Conservation (phyloP, 2,329 filamentous ascomycete species). For the Zalaria obscura region DNA sequence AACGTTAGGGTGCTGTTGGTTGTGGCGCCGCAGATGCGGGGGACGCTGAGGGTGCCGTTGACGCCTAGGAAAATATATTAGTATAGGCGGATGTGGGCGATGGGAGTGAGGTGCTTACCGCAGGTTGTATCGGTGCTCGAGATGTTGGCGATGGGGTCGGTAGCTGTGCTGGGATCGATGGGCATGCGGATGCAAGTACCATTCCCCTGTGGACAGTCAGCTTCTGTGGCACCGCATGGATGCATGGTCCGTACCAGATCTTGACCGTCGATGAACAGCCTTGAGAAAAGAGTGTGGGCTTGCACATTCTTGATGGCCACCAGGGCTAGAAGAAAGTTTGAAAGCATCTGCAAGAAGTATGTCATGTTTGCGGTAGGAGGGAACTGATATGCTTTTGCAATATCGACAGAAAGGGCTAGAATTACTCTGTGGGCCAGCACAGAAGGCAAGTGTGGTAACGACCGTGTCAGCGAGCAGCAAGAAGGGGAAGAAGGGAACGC, state of each 20-base stretch:
- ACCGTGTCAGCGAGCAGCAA: no score
- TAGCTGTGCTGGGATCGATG: constrained; percentile 35
- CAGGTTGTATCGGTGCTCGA: constrained; percentile 50
- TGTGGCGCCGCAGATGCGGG: constrained; percentile 30
- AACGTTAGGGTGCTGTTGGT: constrained; percentile 48
- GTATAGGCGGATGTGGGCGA: background rate
- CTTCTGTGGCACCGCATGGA: background rate
- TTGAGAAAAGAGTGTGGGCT: constrained; percentile 48
- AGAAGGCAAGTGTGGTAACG: background rate
- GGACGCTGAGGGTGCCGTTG: constrained; percentile 32
- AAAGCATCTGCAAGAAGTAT: no score
- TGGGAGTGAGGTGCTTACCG: constrained; percentile 33
- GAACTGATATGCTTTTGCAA: background rate
- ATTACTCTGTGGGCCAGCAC: background rate
- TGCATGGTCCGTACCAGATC: constrained; percentile 22
- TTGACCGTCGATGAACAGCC: constrained; percentile 45
- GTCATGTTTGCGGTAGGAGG: constrained; percentile 4
- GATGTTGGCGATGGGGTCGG: constrained; percentile 43
- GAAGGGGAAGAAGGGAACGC: no score
- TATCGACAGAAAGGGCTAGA: background rate
- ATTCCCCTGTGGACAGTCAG: constrained; percentile 38
- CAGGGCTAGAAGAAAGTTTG: constrained; percentile 1
- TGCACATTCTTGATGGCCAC: constrained; percentile 6
- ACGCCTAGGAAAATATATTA: background rate
- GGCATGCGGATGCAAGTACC: constrained; percentile 59